Percentiles rank a stretch among this genome's conserved stretches.
Evolutionary conservation across 257 asterid species (phyloP).

Genomic region (Fraxinus anomala): DNA sequence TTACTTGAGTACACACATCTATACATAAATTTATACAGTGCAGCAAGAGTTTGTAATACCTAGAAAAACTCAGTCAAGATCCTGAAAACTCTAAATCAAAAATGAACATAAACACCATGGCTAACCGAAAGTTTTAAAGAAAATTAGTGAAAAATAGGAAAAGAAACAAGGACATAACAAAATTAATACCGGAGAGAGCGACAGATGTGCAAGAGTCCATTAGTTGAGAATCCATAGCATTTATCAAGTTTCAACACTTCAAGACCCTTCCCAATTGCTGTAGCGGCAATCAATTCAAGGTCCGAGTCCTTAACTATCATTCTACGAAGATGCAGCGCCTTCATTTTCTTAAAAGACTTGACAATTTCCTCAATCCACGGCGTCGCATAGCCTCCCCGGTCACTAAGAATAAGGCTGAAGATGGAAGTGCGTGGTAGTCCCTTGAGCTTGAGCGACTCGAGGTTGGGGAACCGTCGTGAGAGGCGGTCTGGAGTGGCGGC

Average conservation of each 20-base stretch:
- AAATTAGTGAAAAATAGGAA: neutral
- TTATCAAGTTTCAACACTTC: slow-evolving; percentile 73
- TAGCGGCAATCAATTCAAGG: slow-evolving; percentile 51
- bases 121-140: neutral
- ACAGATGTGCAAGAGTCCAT: slow-evolving; percentile 58
- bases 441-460: slow-evolving; percentile 76
- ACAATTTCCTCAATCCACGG: slow-evolving; percentile 73
- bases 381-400: slow-evolving; percentile 80
- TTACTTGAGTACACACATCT: too few species aligned
- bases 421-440: slow-evolving; percentile 92
- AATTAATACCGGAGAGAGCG: slow-evolving; percentile 56
- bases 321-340: slow-evolving; percentile 68
- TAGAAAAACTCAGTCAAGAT: neutral
- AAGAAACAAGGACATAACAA: neutral
- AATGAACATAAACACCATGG: neutral
- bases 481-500: slow-evolving; percentile 6
- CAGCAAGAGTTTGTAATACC: neutral
- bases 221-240: slow-evolving; percentile 83
- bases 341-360: slow-evolving; percentile 44
- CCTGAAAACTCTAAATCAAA: neutral
- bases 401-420: slow-evolving; percentile 72
- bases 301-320: slow-evolving; percentile 83
- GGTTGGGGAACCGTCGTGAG: slow-evolving; percentile 62
- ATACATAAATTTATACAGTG: too few species aligned
- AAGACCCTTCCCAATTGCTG: slow-evolving; percentile 37